Base-by-base conservation (phyloP, 108 stramenopile genomes). In the Pseudonitzschia multistriata region DNA sequence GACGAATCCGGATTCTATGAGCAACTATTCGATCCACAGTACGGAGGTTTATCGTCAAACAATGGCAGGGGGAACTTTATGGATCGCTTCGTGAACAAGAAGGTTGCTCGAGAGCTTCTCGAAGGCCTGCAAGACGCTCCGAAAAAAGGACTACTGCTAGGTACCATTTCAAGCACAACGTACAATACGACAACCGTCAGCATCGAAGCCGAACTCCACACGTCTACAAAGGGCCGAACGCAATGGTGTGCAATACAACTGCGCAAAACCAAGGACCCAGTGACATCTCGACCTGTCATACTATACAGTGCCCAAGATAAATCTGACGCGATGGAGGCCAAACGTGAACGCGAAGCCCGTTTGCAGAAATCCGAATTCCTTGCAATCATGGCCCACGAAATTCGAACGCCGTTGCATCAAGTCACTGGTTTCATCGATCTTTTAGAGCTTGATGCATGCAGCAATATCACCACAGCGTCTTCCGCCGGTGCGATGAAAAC, bases 381-480 rank as follows among this genome's bases (percentile, higher is more conserved):
- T 22, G 83, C 83, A 3, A 67, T 80, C 21, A 84, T 84, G 83
- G 79, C 79, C 5, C 83, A 84, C 50, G 83, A 84, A 67, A 79
- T 81, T 31, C 60, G 80, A 39, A 84, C 83, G 19, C 90, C 90
- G 14, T 59, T 92, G 66, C 81, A 88, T 74, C 85, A 83, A 64
- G 79, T 92, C 28, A 70, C 79, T 2, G 90, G 88, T 25, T 84
- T 83, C 56, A 66, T 79, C 27, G 86, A 88, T 48, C 84, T 85
- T 15, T 50, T 85, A 8, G 73, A 70, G 21, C 33, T 60, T 55
- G 36, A 82, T 76, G 39, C 42, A 6, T 64, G 39, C 27, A 29
- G 39, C 40, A 64, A 64, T 22, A 59, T 35, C 10, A 59, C 31
- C 31, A 25, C 50, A 25, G 24, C 3, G 24, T 22, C 50, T 25